A percentile compares a stretch with the other conserved stretches of the same genome.
phyloP scores from a whole-genome alignment of 805 yeast genomes.

The Zygoascus biomembranicola region DNA sequence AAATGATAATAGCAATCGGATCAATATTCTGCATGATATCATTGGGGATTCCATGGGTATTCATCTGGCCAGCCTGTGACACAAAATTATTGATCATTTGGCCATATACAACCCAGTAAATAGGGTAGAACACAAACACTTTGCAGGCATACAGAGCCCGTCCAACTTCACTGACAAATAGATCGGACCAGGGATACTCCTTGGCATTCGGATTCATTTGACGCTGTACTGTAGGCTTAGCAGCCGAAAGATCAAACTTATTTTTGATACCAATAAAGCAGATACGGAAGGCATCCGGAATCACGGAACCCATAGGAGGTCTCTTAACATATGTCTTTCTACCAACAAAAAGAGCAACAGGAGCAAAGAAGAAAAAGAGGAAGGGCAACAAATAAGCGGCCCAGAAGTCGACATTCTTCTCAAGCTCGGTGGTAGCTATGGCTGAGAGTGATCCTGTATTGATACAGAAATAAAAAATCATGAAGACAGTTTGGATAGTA shows the following conservation, averaged over 20 bases:
- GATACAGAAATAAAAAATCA: conserved; percentile 69
- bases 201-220: conserved; percentile 26
- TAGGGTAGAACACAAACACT: conserved; percentile 61
- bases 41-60: conserved; percentile 69
- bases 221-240: conserved; percentile 50
- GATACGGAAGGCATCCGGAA: conserved; percentile 44
- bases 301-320: conserved; percentile 55
- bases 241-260: conserved; percentile 42
- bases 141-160: conserved; percentile 64
- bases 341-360: conserved; percentile 45
- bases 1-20: conserved; percentile 66
- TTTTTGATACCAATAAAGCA: conserved; percentile 38
- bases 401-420: conserved; percentile 48
- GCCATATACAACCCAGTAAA: conserved; percentile 67
- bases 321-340: conserved; percentile 46
- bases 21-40: conserved; percentile 71
- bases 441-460: conserved; percentile 70
- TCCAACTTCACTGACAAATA: conserved; percentile 64
- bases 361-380: conserved; percentile 55
- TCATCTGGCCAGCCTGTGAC: conserved; percentile 68
- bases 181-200: conserved; percentile 50
- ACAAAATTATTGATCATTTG: conserved; percentile 69
- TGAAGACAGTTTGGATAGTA: conserved; percentile 65
- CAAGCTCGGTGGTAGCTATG: conserved; percentile 69
- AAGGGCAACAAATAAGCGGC: conserved; percentile 69